Evolutionary conservation across 2,329 filamentous ascomycete species (phyloP), one percentile per base, ranked within the genome.

Genomic region (Penicillium sp.): DNA sequence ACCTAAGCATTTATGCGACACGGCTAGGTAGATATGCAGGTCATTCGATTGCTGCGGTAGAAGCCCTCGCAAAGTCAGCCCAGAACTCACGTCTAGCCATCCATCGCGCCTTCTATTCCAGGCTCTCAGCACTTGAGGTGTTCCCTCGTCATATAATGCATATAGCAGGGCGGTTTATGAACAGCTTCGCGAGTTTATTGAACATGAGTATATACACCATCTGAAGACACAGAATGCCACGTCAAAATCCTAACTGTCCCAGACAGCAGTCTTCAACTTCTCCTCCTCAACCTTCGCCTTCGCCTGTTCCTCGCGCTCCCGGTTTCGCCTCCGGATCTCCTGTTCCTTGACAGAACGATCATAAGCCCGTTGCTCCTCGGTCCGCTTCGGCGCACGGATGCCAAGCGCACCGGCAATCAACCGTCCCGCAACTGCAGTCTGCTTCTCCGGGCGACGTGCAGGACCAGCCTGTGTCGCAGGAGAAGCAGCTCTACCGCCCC

Each of bases 391-490:
- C 32, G 87, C 86, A 67, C 87, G 86, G 51, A 97, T 84, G 1
- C 94, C 94, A 61, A 97, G 77, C 0, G 90, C 92, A 3, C 89
- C 90, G 0, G 91, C 92, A 71, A 99, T 97, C 84, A 99, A 82
- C 55, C 94, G 82, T 58, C 89, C 85, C 5, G 94, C 94, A 38
- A 96, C 91, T 0, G 92, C 91, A 57, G 95, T 95, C 58, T 92
- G 95, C 80, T 96, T 99, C 75, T 96, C 92, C 0, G 92, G 93
- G 38, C 90, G 78, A 13, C 67, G 66, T 9, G 62, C 44, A 7
- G 64, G 56, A 13, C 57, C 47, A 32, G 22, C 59, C 48, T 52
- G 58, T 46, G 53, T 60, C 49, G 50, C 63, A 24, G 61, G 48
- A 9, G 66, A 57, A 24, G 46, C 21, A 38, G 54, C 21, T 8